Conservation (phyloP, 805 yeast genomes). For the Suhomyces pyralidae region DNA sequence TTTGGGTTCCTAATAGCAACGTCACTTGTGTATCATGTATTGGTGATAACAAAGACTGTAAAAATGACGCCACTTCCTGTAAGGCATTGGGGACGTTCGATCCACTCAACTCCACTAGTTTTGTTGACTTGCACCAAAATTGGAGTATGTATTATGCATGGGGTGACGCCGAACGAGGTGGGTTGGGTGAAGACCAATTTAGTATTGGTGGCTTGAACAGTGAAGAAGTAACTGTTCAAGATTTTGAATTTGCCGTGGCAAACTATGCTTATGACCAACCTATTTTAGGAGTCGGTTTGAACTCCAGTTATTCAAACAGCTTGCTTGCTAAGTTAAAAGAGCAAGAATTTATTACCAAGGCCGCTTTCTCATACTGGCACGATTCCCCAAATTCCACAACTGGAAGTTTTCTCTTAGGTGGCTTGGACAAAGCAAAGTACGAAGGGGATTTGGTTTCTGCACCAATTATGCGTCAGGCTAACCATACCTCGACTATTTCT, state of each 20-base stretch:
- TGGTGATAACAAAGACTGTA: background rate
- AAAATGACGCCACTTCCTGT: background rate
- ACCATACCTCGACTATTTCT: background rate
- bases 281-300: background rate
- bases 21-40: no score
- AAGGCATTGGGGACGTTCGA: background rate
- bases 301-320: no score
- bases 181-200: background rate
- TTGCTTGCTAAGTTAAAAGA: background rate
- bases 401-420: background rate
- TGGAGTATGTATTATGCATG: background rate
- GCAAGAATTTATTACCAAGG: background rate
- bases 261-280: background rate
- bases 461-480: background rate
- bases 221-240: background rate
- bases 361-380: background rate
- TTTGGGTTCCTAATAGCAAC: background rate
- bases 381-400: no score
- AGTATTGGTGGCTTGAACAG: background rate
- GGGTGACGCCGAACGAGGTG: background rate
- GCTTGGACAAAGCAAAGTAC: background rate
- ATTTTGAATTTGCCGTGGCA: background rate
- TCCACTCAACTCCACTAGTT: background rate
- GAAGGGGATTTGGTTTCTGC: background rate
- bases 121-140: background rate